phyloP scores from a whole-genome alignment of 257 asterid species.

The Solanum bukasovii region DNA sequence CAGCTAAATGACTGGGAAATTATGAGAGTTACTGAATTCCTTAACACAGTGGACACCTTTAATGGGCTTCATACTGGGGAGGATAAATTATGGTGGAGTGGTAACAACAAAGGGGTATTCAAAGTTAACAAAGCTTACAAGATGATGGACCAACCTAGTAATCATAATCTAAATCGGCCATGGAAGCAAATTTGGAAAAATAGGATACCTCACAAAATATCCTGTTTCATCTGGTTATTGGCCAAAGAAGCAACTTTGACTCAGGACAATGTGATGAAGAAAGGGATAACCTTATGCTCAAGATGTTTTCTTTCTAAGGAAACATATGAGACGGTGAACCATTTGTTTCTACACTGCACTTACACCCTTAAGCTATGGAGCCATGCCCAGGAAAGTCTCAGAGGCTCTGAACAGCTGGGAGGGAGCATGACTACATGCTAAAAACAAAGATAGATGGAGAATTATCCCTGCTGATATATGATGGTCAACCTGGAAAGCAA shows the following conservation, averaged over 20 bases:
- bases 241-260: background rate
- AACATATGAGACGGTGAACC: background rate
- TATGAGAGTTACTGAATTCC: too few relatives aligned
- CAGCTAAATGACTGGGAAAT: background rate
- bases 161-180: background rate
- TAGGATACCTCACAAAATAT: background rate
- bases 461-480: too few relatives aligned
- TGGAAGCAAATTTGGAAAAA: background rate
- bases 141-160: background rate
- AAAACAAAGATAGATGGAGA: too few relatives aligned
- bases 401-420: background rate
- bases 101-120: background rate
- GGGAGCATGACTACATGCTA: background rate
- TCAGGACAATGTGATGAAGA: background rate
- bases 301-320: background rate
- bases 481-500: too few relatives aligned
- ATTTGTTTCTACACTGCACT: background rate
- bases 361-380: background rate
- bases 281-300: background rate
- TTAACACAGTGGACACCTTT: background rate
- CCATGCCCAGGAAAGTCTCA: background rate
- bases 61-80: background rate
- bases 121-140: background rate
- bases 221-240: background rate
- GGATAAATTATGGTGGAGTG: background rate